Evolutionary conservation across 257 asterid genomes (phyloP).

Genomic region (Nyctanthes arbortristis): DNA sequence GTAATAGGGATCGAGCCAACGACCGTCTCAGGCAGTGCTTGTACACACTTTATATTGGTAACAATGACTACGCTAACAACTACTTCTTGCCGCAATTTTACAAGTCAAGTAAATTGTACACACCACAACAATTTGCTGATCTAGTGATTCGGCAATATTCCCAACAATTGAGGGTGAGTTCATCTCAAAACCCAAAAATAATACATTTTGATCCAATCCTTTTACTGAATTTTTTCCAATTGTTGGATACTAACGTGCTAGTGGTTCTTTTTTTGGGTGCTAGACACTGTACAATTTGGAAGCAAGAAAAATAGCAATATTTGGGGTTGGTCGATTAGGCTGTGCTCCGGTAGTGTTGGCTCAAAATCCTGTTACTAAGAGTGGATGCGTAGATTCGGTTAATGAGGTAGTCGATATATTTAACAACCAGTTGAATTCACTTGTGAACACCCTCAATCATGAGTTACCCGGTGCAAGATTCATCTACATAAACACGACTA

Average conservation of each 20-base stretch:
- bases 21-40: constrained; percentile 38
- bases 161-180: constrained; percentile 31
- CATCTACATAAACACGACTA: constrained; percentile 41
- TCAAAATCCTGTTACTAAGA: constrained; percentile 29
- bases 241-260: not conserved
- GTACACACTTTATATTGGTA: too few relatives aligned
- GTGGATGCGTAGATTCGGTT: constrained; percentile 40
- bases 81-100: too few relatives aligned
- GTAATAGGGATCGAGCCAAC: not conserved
- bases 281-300: constrained; percentile 45
- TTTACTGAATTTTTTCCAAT: too few relatives aligned
- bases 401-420: constrained; percentile 33
- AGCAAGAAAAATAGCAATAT: constrained; percentile 54
- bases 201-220: too few relatives aligned
- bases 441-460: constrained; percentile 42
- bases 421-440: constrained; percentile 32
- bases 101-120: too few relatives aligned
- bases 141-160: constrained; percentile 12
- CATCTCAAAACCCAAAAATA: too few relatives aligned
- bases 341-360: constrained; percentile 36
- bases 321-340: constrained; percentile 49
- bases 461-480: constrained; percentile 34
- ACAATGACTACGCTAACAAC: too few relatives aligned
- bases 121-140: too few relatives aligned
- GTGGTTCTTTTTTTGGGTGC: not conserved